These are phyloP conservation scores for Chrysanthemum seticuspe DNA, from an alignment of 129 eudicot species.

Conservation along the genomic window DNA sequence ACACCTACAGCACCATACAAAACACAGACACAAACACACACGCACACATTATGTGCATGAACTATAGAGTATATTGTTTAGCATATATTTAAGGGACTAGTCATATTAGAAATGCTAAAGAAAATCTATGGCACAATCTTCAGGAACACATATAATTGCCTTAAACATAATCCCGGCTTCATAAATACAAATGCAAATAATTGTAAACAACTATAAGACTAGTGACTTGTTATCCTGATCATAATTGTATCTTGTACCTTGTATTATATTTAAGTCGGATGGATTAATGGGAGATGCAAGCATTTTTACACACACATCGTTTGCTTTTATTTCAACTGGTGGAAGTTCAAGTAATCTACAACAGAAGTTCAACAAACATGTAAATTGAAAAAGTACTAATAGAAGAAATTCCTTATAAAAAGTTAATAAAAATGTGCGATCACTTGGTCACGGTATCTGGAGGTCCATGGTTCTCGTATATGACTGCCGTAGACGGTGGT, in stretches of 20 bases:
- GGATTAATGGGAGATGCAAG: conserved; percentile 95
- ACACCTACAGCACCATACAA: conserved; percentile 49
- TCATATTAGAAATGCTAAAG: too few relatives aligned
- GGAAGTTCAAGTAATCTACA: conserved; percentile 67
- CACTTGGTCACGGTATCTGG: conserved; percentile 76
- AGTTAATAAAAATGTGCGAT: background rate
- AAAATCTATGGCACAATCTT: too few relatives aligned
- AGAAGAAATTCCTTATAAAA: too few relatives aligned
- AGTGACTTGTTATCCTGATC: too few relatives aligned
- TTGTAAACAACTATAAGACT: too few relatives aligned
- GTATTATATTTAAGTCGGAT: conserved; percentile 78
- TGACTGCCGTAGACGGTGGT: conserved; percentile 64
- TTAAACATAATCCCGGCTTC: too few relatives aligned
- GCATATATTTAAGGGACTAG: too few relatives aligned
- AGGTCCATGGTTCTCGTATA: conserved; percentile 66
- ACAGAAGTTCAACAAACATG: background rate
- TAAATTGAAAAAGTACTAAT: background rate
- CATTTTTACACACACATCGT: conserved; percentile 87
- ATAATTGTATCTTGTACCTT: conserved; percentile 41
- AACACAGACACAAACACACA: conserved; percentile 3
- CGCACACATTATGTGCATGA: background rate
- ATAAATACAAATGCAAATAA: too few relatives aligned
- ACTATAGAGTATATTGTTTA: too few relatives aligned
- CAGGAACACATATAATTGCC: too few relatives aligned
- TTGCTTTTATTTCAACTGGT: conserved; percentile 56